phyloP scores from a whole-genome alignment of 495 filamentous ascomycete species.

The Annulohypoxylon maeteangense region DNA sequence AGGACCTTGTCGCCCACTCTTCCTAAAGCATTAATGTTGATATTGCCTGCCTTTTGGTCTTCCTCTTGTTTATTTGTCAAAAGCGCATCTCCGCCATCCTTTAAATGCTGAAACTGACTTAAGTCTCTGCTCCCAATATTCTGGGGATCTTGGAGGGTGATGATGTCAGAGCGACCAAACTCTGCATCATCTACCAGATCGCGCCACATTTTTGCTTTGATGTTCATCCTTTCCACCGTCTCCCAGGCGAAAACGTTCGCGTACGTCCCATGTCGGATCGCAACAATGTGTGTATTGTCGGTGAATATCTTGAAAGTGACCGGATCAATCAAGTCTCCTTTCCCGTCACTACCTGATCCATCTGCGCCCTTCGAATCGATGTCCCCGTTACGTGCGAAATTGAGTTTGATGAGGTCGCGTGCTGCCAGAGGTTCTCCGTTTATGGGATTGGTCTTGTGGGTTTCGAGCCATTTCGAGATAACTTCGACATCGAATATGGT shows the following conservation, averaged over 20 bases:
- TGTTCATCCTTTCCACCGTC: slow-evolving; percentile 92
- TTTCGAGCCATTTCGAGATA: slow-evolving; percentile 91
- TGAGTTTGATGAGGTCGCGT: slow-evolving; percentile 88
- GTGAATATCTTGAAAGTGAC: slow-evolving; percentile 98
- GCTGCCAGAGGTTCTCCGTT: slow-evolving; percentile 80
- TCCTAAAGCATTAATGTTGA: slow-evolving; percentile 81
- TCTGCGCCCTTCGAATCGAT: slow-evolving; percentile 53
- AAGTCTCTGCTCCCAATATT: slow-evolving; percentile 86
- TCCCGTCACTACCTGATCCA: slow-evolving; percentile 52
- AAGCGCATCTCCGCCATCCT: slow-evolving; percentile 79
- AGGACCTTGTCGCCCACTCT: slow-evolving; percentile 85
- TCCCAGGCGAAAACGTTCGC: slow-evolving; percentile 97
- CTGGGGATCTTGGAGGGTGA: slow-evolving; percentile 96
- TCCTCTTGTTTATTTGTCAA: slow-evolving; percentile 61
- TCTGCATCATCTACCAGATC: slow-evolving; percentile 90
- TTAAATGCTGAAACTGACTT: slow-evolving; percentile 87
- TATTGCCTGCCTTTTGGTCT: slow-evolving; percentile 69
- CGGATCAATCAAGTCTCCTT: slow-evolving; percentile 91
- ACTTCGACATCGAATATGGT: slow-evolving; percentile 89
- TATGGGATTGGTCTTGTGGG: slow-evolving; percentile 90
- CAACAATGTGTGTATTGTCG: slow-evolving; percentile 97
- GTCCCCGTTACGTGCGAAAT: slow-evolving; percentile 91
- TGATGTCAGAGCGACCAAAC: slow-evolving; percentile 91
- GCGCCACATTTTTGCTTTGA: slow-evolving; percentile 96
- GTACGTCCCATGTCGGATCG: slow-evolving; percentile 76